Evolutionary conservation across 169 alveolate species (phyloP), one percentile per base, ranked within the genome.

Genomic region (Plasmodium chabaudi): DNA sequence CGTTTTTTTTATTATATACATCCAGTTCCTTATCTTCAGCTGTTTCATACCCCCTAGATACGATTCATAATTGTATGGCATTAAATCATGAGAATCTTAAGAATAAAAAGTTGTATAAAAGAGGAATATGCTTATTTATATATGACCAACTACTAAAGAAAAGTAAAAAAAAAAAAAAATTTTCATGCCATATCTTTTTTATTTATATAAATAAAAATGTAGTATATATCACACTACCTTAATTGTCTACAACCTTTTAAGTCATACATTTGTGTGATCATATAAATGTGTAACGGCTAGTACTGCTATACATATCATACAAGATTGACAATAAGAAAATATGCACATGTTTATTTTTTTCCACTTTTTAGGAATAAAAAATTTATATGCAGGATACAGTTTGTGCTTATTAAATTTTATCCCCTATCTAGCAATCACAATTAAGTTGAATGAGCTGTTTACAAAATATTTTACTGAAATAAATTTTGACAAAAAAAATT

Each of bases 1-100:
- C 60, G 12, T 82, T 82, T 51, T 82, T 51, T 53, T 60, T 69
- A n/a, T 49, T 82, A 10, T 82, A 82, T 19, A 21, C 72, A 21
- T 82, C 90, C 39, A 82, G 90, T 67, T 82, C 73, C 46, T 56
- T 82, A 2, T 82, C 90, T 21, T 21, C 72, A 39, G n/a, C 70
- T 23, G 44, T 82, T 42, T 4, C 90, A 51, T 82, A 82, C 25
- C 90, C 90, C 3, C 42, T 82, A 13, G 90, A 82, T 23, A 57
- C 72, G 1, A 57, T 57, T 44, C 90, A 67, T 15, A 69, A 51
- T 55, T 82, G 67, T 53, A 68, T 82, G 72, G 49, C 82, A 2
- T 60, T 82, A 42, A 82, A 82, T 60, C 84, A 68, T 67, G 90
- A 82, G 67, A 61, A 17, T 9, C 47, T 69, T n/a, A 82, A 68